Evolutionary conservation across 192 early-diverging fungal genomes (phyloP), one percentile per base, ranked within the genome.

Genomic region (Chytriomyces confervae): DNA sequence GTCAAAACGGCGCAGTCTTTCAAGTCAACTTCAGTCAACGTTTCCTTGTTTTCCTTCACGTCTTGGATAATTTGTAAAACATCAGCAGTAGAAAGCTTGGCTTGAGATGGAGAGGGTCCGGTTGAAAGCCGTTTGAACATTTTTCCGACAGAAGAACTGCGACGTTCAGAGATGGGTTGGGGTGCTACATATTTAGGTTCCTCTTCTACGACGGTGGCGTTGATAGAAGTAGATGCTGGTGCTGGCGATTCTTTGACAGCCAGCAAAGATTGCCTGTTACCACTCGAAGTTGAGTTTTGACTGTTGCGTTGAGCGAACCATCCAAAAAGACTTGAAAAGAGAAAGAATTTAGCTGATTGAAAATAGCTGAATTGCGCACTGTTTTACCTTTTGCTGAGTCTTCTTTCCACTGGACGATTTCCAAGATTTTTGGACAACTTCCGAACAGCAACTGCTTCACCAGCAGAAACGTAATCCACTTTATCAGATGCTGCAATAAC

Each of bases 1-100:
- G 78, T 79, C 16, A 79, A 81, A 6, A 80, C 50, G 4, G 36
- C 43, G 63, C 62, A 79, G 66, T 79, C 62, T 29, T 79, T 43
- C 69, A 79, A 45, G 68, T 79, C 78, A 36, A 79, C 8, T 36
- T 18, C 48, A 18, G 36, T 51, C 9, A 72, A 9, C 9, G 48
- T 24, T 60, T 13, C 70, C 9, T 72, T 60, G 51, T 72, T 72
- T 13, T 72, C 50, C 18, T 27, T 36, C 2, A 72, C 16, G 48
- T 60, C 27, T 60, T 72, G 18, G 36, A 72, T 60, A 9, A 72
- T 16, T 11, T 60, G 11, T 5, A 60, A 27, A 1, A 72, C 29
- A 27, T 72, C 70, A 2, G 70, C 1, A 24, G 7, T 36, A 5
- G 7, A 13, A 50, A 44, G 20, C 44, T 79, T 70, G 13, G 72